Base-by-base conservation (phyloP, 164 flowering plant species). In the Hamamelis virginiana region DNA sequence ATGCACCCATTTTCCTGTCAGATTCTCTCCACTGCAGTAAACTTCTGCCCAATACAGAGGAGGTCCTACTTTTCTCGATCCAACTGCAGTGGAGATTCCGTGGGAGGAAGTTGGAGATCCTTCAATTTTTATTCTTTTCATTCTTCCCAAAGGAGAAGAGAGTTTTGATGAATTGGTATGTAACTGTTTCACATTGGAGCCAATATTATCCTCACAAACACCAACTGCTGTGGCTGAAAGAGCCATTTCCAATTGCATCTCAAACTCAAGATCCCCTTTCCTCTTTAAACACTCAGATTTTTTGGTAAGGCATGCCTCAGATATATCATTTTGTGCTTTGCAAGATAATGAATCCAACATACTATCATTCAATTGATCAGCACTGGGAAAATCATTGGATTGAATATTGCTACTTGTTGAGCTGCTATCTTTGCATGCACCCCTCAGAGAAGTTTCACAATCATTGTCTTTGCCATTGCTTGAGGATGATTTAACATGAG, bases 21-120 rank as follows among this genome's bases (percentile, higher is more conserved):
- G 72, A 75, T 90, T 89, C 72, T 91, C 98, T 56, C 92, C 92
- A 76, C 75, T 75, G 69, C 96, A 92, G 67, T 83, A 91, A 59
- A 95, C 91, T 81, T 95, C 98, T 64, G 97, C 97, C 98, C 98
- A 95, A 75, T 77, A 84, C 74, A 89, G 66, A 27, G 97, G 97
- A 75, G 96, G 80, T 18, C 94, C 97, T 33, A 77, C 84, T 85
- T 88, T 95, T 73, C 74, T 83, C 44, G 97, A 84, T 72, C 97
- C 96, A 80, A 89, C 59, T 70, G 97, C 97, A 59, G 88, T 83
- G 12, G 97, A 87, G 22, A 89, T 73, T 77, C 79, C 93, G 48
- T 78, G 75, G 41, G 81, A 69, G 61, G 80, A 78, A 59, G 69
- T 33, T 33, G 83, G 25, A 69, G 83, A 57, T 62, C 78, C 86